phyloP scores from a whole-genome alignment of 768 basidiomycete genomes.

The Suillus hirtellus region DNA sequence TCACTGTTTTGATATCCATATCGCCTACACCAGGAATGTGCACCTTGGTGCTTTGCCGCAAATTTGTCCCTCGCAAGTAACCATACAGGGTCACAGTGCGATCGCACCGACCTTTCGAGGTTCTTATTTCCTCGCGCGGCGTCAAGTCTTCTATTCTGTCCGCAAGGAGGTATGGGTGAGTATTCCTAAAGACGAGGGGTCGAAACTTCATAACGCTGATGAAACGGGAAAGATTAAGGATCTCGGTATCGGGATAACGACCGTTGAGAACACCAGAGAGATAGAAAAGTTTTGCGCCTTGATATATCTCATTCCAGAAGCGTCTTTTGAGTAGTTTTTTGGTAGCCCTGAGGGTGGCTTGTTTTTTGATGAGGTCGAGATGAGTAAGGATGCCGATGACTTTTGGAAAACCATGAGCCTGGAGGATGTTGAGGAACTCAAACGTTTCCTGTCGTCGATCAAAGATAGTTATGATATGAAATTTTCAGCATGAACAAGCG shows the following conservation, averaged over 20 bases:
- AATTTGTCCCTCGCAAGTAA: conserved; percentile 88
- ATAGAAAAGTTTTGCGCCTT: conserved; percentile 97
- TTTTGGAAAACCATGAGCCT: conserved; percentile 97
- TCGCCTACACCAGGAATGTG: conserved; percentile 97
- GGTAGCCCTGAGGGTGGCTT: conserved; percentile 78
- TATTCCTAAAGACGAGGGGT: conserved; percentile 92
- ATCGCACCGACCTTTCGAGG: conserved; percentile 84
- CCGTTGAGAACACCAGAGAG: conserved; percentile 96
- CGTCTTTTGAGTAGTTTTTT: conserved; percentile 96
- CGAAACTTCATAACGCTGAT: conserved; percentile 99
- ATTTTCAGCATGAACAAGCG: conserved; percentile 21
- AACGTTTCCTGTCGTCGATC: conserved; percentile 79
- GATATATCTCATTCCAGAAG: conserved; percentile 99
- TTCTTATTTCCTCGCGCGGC: conserved; percentile 76
- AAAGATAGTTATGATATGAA: neutral
- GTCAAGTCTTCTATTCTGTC: conserved; percentile 97
- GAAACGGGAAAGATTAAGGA: conserved; percentile 94
- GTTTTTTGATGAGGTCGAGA: conserved; percentile 95
- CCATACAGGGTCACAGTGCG: conserved; percentile 94
- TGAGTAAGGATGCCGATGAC: conserved; percentile 96
- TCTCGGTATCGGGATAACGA: conserved; percentile 95
- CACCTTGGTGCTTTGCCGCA: conserved; percentile 72
- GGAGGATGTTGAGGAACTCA: conserved; percentile 96
- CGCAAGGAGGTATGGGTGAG: conserved; percentile 91
- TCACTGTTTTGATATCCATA: conserved; percentile 71